Conservation (phyloP, 192 early-diverging fungal genomes). For the Diversispora eburnea region DNA sequence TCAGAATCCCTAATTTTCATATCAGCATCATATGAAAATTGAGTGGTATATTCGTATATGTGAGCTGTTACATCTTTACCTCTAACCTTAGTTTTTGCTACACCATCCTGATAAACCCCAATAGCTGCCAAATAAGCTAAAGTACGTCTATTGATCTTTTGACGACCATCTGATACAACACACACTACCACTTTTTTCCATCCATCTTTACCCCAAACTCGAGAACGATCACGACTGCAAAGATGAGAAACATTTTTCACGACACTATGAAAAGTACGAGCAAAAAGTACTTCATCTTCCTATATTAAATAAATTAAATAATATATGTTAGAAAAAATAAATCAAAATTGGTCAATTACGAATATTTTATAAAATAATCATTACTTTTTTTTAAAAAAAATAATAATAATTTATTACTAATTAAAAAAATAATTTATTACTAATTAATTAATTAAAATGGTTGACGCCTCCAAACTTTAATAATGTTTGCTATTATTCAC, state of each 20-base stretch:
- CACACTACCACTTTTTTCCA: slow-evolving; percentile 87
- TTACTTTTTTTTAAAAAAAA: too few relatives aligned
- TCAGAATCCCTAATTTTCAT: slow-evolving; percentile 66
- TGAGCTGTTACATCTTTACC: slow-evolving; percentile 67
- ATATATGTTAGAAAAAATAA: too few relatives aligned
- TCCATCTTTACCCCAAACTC: slow-evolving; percentile 67
- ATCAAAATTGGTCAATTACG: too few relatives aligned
- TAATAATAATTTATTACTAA: too few relatives aligned
- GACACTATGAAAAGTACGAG: slow-evolving; percentile 80
- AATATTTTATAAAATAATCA: too few relatives aligned
- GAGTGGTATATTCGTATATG: slow-evolving; percentile 74
- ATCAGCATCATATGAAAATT: slow-evolving; percentile 67
- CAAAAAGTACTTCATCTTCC: slow-evolving; percentile 89
- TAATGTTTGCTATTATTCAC: slow-evolving; percentile 12
- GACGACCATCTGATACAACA: slow-evolving; percentile 78
- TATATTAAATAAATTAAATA: not conserved
- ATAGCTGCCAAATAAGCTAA: slow-evolving; percentile 70
- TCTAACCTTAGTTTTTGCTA: slow-evolving; percentile 63
- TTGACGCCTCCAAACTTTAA: not conserved
- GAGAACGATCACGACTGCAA: slow-evolving; percentile 72
- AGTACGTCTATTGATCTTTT: slow-evolving; percentile 68
- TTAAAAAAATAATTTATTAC: not conserved
- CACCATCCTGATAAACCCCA: slow-evolving; percentile 80
- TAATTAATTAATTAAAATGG: not conserved
- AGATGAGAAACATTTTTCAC: slow-evolving; percentile 91